Evolutionary conservation across 805 yeast genomes (phyloP), one percentile per base, ranked within the genome.

Genomic region (Ogataea henricii): DNA sequence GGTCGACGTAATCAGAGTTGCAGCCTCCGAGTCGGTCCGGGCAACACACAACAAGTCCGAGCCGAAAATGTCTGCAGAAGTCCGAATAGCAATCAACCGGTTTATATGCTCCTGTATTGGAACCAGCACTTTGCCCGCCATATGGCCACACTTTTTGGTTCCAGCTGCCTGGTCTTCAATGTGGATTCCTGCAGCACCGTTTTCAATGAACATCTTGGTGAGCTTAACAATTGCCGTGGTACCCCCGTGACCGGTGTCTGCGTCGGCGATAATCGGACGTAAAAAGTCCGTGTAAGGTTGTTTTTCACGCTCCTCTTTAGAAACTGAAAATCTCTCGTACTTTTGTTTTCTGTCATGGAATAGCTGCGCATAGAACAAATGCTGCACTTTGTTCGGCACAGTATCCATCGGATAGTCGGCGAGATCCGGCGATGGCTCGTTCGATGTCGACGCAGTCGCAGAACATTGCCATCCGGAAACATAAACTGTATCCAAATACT

Each of bases 111-210:
- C 98, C 73, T 90, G 97, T 51, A 90, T 94, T 54, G 98, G 98
- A 54, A 92, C 97, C 59, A 92, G 82, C 45, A 94, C 97, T 72
- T 94, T 89, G 62, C 98, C 98, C 57, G 96, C 97, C 98, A 92
- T 92, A 73, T 92, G 98, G 52, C 98, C 98, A 76, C 98, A 92
- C 75, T 92, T 92, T 72, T 92, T 92, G 62, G 97, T 92, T 62
- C 97, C 97, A 46, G 98, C 96, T 46, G 97, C 97, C 78, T 92
- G 98, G 72, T 92, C 98, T 75, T 92, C 99, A 67, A 92, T 90
- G 69, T 92, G 99, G 63, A 92, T 90, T 66, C 98, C 98, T 50
- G 98, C 97, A 48, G 98, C 99, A 70, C 98, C 98, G 63, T 95
- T 83, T 76, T 92, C 98, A 60, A 92, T 88, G 67, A 92, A 92